Evolutionary conservation across 1,284 basidiomycete genomes (phyloP).

Genomic region (Ustilago loliicola): DNA sequence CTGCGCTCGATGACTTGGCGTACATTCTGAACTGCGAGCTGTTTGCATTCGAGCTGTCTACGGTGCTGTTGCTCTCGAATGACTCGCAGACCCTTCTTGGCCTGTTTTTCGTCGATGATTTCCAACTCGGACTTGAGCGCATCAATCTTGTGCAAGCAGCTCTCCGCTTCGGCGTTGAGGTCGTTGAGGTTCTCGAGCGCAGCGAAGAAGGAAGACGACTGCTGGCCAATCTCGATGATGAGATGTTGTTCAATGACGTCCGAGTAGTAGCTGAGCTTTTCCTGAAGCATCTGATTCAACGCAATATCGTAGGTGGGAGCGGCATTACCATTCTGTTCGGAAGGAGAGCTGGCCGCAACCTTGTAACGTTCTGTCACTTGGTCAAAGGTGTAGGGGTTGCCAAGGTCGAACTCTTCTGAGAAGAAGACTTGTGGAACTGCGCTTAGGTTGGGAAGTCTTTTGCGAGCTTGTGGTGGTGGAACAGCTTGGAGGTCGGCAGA

Average conservation of each 20-base stretch:
- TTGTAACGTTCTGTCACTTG: conserved; percentile 79
- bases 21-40: conserved; percentile 42
- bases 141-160: conserved; percentile 83
- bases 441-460: conserved; percentile 74
- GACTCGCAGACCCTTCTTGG: conserved; percentile 55
- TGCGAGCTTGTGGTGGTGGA: conserved; percentile 37
- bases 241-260: conserved; percentile 96
- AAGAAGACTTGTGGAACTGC: conserved; percentile 84
- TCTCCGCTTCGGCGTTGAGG: conserved; percentile 86
- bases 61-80: conserved; percentile 55
- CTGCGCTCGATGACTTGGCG: conserved; percentile 57
- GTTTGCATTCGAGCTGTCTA: conserved; percentile 50
- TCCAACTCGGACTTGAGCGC: conserved; percentile 80
- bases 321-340: conserved; percentile 15
- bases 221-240: conserved; percentile 88
- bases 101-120: conserved; percentile 80
- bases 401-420: conserved; percentile 84
- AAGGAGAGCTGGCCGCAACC: conserved; percentile 21
- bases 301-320: conserved; percentile 60
- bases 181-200: conserved; percentile 94
- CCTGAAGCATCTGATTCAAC: conserved; percentile 79
- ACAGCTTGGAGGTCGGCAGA: conserved; percentile 46
- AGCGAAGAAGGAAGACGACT: conserved; percentile 94
- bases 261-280: conserved; percentile 90
- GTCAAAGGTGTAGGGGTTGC: conserved; percentile 85